phyloP scores from a whole-genome alignment of 1,139 yeast species.

The Meyerozyma guilliermondii region DNA sequence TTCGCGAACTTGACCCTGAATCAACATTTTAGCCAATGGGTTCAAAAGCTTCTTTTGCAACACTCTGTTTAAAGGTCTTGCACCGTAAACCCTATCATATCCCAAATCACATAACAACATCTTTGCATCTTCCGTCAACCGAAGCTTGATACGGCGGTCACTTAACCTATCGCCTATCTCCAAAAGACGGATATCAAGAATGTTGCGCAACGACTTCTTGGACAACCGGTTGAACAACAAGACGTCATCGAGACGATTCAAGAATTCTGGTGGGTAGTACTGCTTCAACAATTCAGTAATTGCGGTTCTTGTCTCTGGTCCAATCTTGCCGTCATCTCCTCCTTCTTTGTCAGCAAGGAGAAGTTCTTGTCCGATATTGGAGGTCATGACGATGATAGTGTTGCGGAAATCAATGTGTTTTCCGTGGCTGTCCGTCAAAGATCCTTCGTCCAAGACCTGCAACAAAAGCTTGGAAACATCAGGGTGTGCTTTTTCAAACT shows the following conservation, averaged over 20 bases:
- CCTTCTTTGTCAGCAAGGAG: conserved; percentile 55
- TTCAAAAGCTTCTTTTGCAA: conserved; percentile 77
- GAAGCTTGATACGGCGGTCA: conserved; percentile 72
- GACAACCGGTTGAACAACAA: conserved; percentile 87
- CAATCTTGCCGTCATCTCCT: conserved; percentile 42
- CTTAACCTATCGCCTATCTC: conserved; percentile 76
- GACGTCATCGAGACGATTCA: conserved; percentile 88
- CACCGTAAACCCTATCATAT: conserved; percentile 89
- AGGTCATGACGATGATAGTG: conserved; percentile 94
- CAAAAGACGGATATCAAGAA: conserved; percentile 74
- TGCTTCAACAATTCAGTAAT: conserved; percentile 66
- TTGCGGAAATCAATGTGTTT: conserved; percentile 90
- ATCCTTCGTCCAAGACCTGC: conserved; percentile 94
- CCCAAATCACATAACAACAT: conserved; percentile 78
- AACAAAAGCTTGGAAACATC: conserved; percentile 83
- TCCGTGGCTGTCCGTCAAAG: conserved; percentile 91
- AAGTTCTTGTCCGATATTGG: conserved; percentile 92
- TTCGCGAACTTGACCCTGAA: conserved; percentile 72
- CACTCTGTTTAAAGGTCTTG: conserved; percentile 89
- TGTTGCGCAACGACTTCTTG: conserved; percentile 62
- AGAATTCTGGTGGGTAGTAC: conserved; percentile 87
- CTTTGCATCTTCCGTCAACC: conserved; percentile 60
- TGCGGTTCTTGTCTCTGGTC: conserved; percentile 44
- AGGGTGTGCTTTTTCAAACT: conserved; percentile 94
- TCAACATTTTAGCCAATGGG: conserved; percentile 76